These are phyloP conservation scores for Amauroascus niger DNA, from an alignment of 2,329 filamentous ascomycete species.

Conservation along the genomic window DNA sequence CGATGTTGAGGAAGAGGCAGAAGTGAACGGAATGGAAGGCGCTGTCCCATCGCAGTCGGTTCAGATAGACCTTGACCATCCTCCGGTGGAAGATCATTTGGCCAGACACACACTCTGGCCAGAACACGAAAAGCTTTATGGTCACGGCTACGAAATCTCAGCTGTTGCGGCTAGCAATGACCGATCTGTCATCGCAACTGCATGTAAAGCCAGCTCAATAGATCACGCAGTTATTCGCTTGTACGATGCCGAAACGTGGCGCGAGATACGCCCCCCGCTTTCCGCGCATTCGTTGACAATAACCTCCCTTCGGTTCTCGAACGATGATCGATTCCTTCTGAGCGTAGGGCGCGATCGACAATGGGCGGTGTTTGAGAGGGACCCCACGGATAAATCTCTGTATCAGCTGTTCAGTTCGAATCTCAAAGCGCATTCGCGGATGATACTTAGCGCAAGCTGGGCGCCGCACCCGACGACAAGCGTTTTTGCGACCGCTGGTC, in stretches of 20 bases:
- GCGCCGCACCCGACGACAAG: slow-evolving; percentile 43
- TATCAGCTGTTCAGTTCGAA: slow-evolving; percentile 58
- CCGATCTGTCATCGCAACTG: slow-evolving; percentile 69
- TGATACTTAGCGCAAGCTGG: slow-evolving; percentile 89
- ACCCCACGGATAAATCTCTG: slow-evolving; percentile 26
- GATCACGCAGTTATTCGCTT: slow-evolving; percentile 91
- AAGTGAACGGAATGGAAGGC: slow-evolving; percentile 33
- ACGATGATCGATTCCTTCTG: slow-evolving; percentile 62
- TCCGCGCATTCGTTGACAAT: slow-evolving; percentile 80
- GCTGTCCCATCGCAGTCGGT: slow-evolving; percentile 34
- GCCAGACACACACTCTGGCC: slow-evolving; percentile 90
- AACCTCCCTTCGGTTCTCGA: slow-evolving; percentile 69
- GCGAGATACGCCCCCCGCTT: slow-evolving; percentile 73
- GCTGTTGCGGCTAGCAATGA: slow-evolving; percentile 70
- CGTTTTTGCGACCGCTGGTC: slow-evolving; percentile 75
- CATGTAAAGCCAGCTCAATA: slow-evolving; percentile 82
- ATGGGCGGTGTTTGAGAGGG: slow-evolving; percentile 69
- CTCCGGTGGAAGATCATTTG: slow-evolving; percentile 81
- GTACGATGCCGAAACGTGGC: slow-evolving; percentile 80
- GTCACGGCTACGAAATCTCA: slow-evolving; percentile 94
- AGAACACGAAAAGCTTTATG: slow-evolving; percentile 91
- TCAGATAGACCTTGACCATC: slow-evolving; percentile 57
- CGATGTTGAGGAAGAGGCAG: slow-evolving; percentile 39
- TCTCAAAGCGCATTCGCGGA: slow-evolving; percentile 76
- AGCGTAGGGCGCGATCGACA: slow-evolving; percentile 87